Percentiles rank a stretch among this genome's conserved stretches.
Conservation (phyloP, 768 basidiomycete genomes). For the Coprinopsis sp. region DNA sequence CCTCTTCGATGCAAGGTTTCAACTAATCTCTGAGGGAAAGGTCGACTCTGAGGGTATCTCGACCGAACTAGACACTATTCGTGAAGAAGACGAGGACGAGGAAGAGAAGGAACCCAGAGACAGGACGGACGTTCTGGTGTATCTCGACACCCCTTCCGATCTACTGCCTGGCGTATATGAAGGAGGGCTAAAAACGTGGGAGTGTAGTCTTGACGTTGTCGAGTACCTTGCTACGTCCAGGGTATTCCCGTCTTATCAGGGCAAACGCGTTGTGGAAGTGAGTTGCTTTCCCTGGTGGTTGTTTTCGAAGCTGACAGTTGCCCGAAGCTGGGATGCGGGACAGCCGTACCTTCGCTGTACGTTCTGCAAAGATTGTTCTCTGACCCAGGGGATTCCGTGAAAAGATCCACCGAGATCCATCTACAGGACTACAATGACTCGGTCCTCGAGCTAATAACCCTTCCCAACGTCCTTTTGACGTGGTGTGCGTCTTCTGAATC, state of each 20-base stretch:
- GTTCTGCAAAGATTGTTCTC: constrained; percentile 61
- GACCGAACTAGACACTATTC: neutral
- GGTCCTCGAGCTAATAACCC: constrained; percentile 72
- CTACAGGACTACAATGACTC: constrained; percentile 90
- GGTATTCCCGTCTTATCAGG: constrained; percentile 25
- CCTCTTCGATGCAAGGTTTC: constrained; percentile 94
- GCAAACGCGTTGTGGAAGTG: constrained; percentile 72
- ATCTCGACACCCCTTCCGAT: constrained; percentile 82
- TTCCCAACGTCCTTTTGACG: constrained; percentile 71
- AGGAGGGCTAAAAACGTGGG: constrained; percentile 97
- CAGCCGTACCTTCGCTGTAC: constrained; percentile 77
- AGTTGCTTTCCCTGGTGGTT: constrained; percentile 12
- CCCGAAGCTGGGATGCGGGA: constrained; percentile 85
- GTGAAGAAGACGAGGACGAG: constrained; percentile 4
- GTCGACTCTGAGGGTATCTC: constrained; percentile 23
- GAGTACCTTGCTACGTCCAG: constrained; percentile 47
- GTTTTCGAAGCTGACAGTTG: neutral
- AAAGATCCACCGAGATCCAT: constrained; percentile 50
- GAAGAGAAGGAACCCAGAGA: constrained; percentile 5
- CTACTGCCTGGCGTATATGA: constrained; percentile 91
- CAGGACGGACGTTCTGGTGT: constrained; percentile 37
- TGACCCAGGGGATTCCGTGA: constrained; percentile 9
- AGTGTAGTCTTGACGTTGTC: constrained; percentile 87
- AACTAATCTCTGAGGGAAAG: constrained; percentile 63
- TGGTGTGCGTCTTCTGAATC: constrained; percentile 61